Evolutionary conservation across 306 rosid genomes (phyloP), one percentile per base, ranked within the genome.

Genomic region (Begonia peltatifolia): DNA sequence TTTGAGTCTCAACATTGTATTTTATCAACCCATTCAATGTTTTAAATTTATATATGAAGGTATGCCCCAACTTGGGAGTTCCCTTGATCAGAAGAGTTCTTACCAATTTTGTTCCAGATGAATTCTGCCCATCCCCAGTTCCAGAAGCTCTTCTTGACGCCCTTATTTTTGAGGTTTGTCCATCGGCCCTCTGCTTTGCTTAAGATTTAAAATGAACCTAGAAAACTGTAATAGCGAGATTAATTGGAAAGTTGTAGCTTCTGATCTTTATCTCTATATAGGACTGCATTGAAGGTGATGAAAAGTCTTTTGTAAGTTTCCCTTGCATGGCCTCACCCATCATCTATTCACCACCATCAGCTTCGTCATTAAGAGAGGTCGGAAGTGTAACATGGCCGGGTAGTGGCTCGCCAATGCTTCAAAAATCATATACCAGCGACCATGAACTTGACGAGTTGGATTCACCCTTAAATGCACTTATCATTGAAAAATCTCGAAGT

Each of bases 361-460:
- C 77, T 30, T 58, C 77, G 54, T 76, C 82, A 36, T 64, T 80
- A 55, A 48, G 83, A 69, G 84, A 78, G 63, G 66, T 62, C 46
- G 87, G 83, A 60, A 72, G 64, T 61, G 75, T 67, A 61, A 14
- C 67, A 56, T 65, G 18, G n/a, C 46, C 18, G 44, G 76, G 58
- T 61, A 70, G 74, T 50, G 83, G 82, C 15, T 71, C 94, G 51
- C 71, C 83, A 43, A 66, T 64, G 62, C 73, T 80, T 6, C 68
- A 63, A 63, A 83, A 80, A 44, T 57, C 90, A 42, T 78, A 87
- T 54, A 80, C 94, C 7, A 83, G 87, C 61, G 96, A 87, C 47
- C 84, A 83, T 60, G 96, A 87, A 74, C 90, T 87, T 42, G 90
- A 83, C 50, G 84, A 80, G 61, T 78, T 87, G 58, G 96, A 87